Evolutionary conservation across 1,284 basidiomycete genomes (phyloP).

Genomic region (Fomitopsis schrenkii): DNA sequence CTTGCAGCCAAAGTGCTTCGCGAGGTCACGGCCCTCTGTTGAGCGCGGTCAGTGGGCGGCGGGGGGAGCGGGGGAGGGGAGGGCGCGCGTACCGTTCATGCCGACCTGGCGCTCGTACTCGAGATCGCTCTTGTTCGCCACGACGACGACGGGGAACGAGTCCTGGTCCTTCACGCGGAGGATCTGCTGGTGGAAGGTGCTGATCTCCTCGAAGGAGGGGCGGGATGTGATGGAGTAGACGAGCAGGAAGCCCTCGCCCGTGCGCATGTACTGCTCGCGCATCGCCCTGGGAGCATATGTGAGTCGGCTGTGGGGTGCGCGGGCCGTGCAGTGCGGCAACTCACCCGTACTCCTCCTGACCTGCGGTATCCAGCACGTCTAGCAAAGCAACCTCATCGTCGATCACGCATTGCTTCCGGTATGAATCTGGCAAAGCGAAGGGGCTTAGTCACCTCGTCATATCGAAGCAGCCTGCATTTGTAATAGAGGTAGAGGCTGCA

Average conservation of each 20-base stretch:
- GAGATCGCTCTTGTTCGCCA: conserved; percentile 98
- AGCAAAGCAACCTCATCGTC: conserved; percentile 97
- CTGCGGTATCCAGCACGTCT: conserved; percentile 97
- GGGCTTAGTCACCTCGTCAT: background rate
- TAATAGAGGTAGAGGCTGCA: background rate
- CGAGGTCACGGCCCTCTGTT: conserved; percentile 94
- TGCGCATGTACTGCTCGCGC: conserved; percentile 97
- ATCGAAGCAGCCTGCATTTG: background rate
- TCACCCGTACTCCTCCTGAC: conserved; percentile 98
- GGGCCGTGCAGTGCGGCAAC: conserved; percentile 27
- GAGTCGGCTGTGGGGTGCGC: background rate
- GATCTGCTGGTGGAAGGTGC: conserved; percentile 97
- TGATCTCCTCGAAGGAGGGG: conserved; percentile 97
- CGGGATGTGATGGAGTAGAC: conserved; percentile 99
- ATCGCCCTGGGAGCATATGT: conserved; percentile 62
- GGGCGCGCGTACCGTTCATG: conserved; percentile 69
- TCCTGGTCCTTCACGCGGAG: conserved; percentile 97
- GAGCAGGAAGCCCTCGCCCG: conserved; percentile 97
- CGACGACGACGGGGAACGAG: conserved; percentile 95
- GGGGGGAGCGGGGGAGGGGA: background rate
- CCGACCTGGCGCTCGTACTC: conserved; percentile 98
- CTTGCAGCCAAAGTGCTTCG: conserved; percentile 94
- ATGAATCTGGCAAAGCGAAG: conserved; percentile 64
- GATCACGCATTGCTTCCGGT: conserved; percentile 94
- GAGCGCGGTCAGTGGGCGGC: background rate